phyloP scores from a whole-genome alignment of 192 early-diverging fungal genomes.

The Coemansia sp. region DNA sequence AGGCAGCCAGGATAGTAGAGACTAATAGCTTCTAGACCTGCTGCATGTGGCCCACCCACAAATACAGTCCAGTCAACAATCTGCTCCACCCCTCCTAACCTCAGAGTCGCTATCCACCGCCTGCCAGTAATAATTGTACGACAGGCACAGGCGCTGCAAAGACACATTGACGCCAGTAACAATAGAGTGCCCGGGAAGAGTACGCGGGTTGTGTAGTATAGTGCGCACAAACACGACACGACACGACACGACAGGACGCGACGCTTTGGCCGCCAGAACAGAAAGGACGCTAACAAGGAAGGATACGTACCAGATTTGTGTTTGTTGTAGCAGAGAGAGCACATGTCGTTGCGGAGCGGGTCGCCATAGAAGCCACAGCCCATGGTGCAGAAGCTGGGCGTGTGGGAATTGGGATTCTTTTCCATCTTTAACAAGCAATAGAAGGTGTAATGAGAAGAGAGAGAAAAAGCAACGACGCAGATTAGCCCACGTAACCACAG shows the following conservation, averaged over 20 bases:
- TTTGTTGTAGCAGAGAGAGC: constrained; percentile 77
- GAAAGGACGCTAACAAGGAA: not conserved
- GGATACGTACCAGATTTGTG: constrained; percentile 39
- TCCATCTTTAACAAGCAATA: constrained; percentile 58
- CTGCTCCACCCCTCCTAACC: too few species aligned
- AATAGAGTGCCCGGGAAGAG: not conserved
- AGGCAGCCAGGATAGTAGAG: not conserved
- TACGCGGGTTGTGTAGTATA: constrained; percentile 9
- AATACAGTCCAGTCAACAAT: not conserved
- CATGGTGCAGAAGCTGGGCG: constrained; percentile 62
- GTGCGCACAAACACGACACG: not conserved
- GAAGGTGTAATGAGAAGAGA: constrained; percentile 1
- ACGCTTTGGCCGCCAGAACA: too few species aligned
- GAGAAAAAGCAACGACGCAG: not conserved
- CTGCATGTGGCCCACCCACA: not conserved
- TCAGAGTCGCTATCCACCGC: too few species aligned
- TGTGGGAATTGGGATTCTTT: constrained; percentile 63
- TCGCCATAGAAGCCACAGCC: constrained; percentile 77
- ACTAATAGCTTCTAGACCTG: not conserved
- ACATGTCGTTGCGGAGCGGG: constrained; percentile 70
- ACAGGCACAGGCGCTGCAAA: too few species aligned
- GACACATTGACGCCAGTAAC: not conserved
- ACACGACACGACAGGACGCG: not conserved
- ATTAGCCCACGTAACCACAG: not conserved
- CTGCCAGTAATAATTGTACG: too few species aligned